phyloP scores from a whole-genome alignment of 2,329 filamentous ascomycete species.

The Aspergillus terreus region DNA sequence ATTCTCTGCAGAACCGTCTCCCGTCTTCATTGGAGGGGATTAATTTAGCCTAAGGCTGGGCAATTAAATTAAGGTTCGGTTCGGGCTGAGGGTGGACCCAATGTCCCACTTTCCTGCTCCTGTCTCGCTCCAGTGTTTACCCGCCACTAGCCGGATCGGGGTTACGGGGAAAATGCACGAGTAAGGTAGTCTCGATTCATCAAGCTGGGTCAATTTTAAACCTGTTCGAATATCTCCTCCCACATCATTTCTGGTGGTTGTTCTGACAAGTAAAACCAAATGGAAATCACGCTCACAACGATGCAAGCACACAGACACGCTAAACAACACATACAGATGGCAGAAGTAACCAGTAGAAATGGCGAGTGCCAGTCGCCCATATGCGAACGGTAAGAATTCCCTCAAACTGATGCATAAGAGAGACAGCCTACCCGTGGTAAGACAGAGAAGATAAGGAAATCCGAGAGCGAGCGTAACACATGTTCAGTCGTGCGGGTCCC shows the following conservation, averaged over 20 bases:
- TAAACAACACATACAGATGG: conserved; percentile 11
- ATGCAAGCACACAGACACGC: conserved; percentile 17
- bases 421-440: conserved; percentile 1
- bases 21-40: background rate
- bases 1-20: background rate
- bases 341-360: background rate
- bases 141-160: background rate
- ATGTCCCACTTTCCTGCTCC: too few relatives aligned
- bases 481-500: conserved; percentile 2
- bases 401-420: background rate
- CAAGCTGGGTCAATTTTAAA: background rate
- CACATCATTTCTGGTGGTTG: background rate
- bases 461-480: conserved; percentile 2
- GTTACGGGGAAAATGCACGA: background rate
- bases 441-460: background rate
- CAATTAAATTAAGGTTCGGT: background rate
- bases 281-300: conserved; percentile 15
- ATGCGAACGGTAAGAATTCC: background rate
- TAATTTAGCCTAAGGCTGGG: background rate
- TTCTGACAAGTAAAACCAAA: background rate
- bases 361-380: background rate
- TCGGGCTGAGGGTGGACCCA: background rate
- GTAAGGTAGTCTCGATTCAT: background rate
- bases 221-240: conserved; percentile 1
- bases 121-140: background rate